Conservation (phyloP, 148 eudicot genomes). For the Suaeda aralocaspica region DNA sequence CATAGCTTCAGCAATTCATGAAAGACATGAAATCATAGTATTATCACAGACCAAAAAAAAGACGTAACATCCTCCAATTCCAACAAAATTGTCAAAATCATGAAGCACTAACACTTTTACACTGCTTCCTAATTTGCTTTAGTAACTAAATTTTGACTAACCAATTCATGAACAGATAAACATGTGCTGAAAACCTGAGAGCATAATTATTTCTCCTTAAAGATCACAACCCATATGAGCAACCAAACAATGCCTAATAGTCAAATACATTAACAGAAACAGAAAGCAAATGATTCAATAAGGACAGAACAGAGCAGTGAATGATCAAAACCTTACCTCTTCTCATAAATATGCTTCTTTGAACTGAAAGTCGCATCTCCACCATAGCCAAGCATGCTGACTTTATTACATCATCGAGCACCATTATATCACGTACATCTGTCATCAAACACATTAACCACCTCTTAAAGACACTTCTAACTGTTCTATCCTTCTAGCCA, state of each 20-base stretch:
- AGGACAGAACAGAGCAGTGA: neutral
- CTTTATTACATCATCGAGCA: neutral
- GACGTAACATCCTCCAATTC: too few relatives aligned
- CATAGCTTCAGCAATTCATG: too few relatives aligned
- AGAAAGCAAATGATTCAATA: neutral
- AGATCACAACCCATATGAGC: neutral
- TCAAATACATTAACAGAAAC: neutral
- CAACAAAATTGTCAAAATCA: too few relatives aligned
- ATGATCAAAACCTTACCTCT: slow-evolving; percentile 9
- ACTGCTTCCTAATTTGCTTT: too few relatives aligned
- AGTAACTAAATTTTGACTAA: too few relatives aligned
- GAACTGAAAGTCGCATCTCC: neutral
- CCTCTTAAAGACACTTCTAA: slow-evolving; percentile 75
- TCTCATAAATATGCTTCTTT: neutral
- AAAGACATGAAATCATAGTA: too few relatives aligned
- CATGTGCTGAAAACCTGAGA: neutral
- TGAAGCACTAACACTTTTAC: too few relatives aligned
- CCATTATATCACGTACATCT: neutral
- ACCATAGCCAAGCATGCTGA: slow-evolving; percentile 1
- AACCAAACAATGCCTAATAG: neutral
- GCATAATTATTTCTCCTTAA: neutral
- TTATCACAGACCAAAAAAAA: too few relatives aligned
- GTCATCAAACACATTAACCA: slow-evolving; percentile 32
- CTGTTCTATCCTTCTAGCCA: slow-evolving; percentile 81
- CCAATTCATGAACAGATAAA: neutral